Conservation (phyloP, 2,329 filamentous ascomycete genomes). For the Penicillium hesseltinei region DNA sequence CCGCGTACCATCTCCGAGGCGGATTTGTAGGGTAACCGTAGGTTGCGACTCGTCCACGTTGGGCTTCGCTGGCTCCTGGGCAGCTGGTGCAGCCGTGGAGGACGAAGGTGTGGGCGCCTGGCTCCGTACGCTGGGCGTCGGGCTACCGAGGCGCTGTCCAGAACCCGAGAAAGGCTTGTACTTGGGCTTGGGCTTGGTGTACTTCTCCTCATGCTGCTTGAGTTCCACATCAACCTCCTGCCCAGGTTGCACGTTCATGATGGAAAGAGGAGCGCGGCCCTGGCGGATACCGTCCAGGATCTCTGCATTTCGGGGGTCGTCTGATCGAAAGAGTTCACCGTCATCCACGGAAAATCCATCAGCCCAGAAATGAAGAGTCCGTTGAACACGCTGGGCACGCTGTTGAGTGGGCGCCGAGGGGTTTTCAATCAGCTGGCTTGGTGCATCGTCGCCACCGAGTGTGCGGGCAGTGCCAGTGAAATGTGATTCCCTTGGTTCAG, state of each 20-base stretch:
- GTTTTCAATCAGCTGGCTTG: constrained; percentile 57
- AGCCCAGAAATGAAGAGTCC: constrained; percentile 63
- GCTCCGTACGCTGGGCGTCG: constrained; percentile 54
- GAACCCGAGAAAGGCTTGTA: constrained; percentile 62
- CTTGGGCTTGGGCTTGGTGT: constrained; percentile 61
- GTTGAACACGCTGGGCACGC: constrained; percentile 52
- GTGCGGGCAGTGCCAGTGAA: constrained; percentile 63
- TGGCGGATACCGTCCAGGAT: constrained; percentile 63
- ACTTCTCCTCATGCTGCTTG: constrained; percentile 63
- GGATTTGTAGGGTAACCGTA: constrained; percentile 59
- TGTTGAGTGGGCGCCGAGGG: constrained; percentile 45
- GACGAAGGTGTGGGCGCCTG: constrained; percentile 34
- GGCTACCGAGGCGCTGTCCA: constrained; percentile 63
- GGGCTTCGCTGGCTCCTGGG: constrained; percentile 39
- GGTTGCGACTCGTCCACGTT: constrained; percentile 58
- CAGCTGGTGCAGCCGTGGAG: constrained; percentile 20
- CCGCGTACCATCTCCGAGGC: constrained; percentile 62
- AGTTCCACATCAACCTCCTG: constrained; percentile 66
- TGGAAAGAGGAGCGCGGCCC: constrained; percentile 60
- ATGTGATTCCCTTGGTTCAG: constrained; percentile 41
- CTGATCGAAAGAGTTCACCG: constrained; percentile 61
- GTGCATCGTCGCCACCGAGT: constrained; percentile 63
- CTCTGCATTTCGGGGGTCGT: constrained; percentile 61
- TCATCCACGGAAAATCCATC: constrained; percentile 68
- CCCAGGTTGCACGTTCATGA: constrained; percentile 61